Base-by-base conservation (phyloP, 139 green algal genomes). In the Chlorella sp. region DNA sequence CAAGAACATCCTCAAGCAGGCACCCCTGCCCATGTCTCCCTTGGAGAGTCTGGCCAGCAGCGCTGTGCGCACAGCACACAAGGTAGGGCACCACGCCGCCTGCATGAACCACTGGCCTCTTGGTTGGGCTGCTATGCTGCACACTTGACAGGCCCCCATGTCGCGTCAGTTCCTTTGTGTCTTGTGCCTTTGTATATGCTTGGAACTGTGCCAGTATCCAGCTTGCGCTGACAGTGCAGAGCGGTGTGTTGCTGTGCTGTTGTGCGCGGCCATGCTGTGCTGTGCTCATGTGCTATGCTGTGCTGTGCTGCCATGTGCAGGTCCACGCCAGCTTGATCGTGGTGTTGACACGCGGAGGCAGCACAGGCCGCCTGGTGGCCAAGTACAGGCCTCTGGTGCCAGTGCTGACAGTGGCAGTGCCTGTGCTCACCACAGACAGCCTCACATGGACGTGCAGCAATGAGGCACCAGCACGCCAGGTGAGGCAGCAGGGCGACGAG, bases 11-110 rank as follows among this genome's bases (percentile, higher is more conserved):
- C 42, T 55, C 10, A 55, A 55, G 42, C 42, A 55, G 42, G 42
- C 88, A 0, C 83, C 90, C 29, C 75, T 96, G 70, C 94, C 94
- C 69, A 98, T 99, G 93, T 86, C 77, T 34, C 91, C 94, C 10
- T 77, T 98, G 27, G 95, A 99, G 85, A 95, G 88, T 5, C 85
- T 99, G 30, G 94, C 95, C 3, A 97, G 89, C 26, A 97, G 91
- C 0, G 95, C 95, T 27, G 95, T 99, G 33, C 81, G 93, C 68
- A 97, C 94, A 6, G 93, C 94, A 26, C 92, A 97, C 80, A 98
- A 97, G 84, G 91, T 92, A 32, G 22, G 63, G n/a, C n/a, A n/a
- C n/a, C n/a, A n/a, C n/a, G n/a, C n/a, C n/a, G n/a, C n/a, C n/a
- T n/a, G n/a, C n/a, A n/a, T n/a, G n/a, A n/a, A n/a, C n/a, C n/a